Evolutionary conservation across 169 alveolate species (phyloP).

Genomic region (Pseudocohnilembus persalinus): DNA sequence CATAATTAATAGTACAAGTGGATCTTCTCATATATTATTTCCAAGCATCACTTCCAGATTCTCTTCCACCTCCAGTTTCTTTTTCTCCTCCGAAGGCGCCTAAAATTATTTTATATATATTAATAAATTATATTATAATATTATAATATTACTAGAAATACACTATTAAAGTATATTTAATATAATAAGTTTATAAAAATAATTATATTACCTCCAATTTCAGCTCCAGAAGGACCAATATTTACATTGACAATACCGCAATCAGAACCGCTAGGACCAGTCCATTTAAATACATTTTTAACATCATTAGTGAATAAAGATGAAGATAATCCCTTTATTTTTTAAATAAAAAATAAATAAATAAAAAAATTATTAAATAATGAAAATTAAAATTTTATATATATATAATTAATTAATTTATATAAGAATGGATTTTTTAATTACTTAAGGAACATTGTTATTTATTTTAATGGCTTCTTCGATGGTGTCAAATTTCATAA

Average conservation of each 20-base stretch:
- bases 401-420: too few relatives aligned
- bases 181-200: too few relatives aligned
- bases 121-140: too few relatives aligned
- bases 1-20: slow-evolving; percentile 79
- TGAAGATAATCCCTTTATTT: slow-evolving; percentile 60
- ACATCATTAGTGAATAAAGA: slow-evolving; percentile 70
- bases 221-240: slow-evolving; percentile 87
- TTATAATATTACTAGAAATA: too few relatives aligned
- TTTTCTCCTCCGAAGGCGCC: slow-evolving; percentile 89
- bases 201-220: slow-evolving; percentile 66
- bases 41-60: slow-evolving; percentile 86
- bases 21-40: slow-evolving; percentile 85
- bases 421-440: too few relatives aligned
- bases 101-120: too few relatives aligned
- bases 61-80: slow-evolving; percentile 90
- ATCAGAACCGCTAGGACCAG: slow-evolving; percentile 85
- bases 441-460: slow-evolving; percentile 74
- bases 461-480: slow-evolving; percentile 77
- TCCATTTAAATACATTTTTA: slow-evolving; percentile 75
- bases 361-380: too few relatives aligned
- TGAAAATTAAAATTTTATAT: too few relatives aligned
- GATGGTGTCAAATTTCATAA: slow-evolving; percentile 61
- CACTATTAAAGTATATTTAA: too few relatives aligned
- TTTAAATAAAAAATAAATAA: too few relatives aligned
- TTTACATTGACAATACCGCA: slow-evolving; percentile 85